These are phyloP conservation scores for Scedosporium minutisporum DNA, from an alignment of 2,329 filamentous ascomycete species.

Conservation along the genomic window DNA sequence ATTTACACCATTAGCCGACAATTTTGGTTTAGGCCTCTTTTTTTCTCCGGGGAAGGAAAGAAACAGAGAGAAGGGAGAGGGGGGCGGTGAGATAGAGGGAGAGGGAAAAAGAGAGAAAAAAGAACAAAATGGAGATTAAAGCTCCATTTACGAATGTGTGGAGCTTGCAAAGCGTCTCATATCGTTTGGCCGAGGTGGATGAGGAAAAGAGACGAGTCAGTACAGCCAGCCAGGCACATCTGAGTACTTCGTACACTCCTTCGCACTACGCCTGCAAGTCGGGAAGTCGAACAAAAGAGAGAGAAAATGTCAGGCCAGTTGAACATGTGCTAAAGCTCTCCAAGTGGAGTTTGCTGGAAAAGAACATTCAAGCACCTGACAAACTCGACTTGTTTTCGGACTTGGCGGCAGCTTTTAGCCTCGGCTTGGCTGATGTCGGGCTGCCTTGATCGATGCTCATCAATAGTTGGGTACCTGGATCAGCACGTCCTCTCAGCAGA, in stretches of 20 bases:
- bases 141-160: slow-evolving; percentile 1
- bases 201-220: not conserved
- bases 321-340: slow-evolving; percentile 1
- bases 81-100: not conserved
- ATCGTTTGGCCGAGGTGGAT: not conserved
- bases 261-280: too few species aligned
- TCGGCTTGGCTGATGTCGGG: slow-evolving; percentile 1
- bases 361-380: not conserved
- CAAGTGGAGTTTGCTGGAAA: not conserved
- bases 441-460: not conserved
- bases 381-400: not conserved
- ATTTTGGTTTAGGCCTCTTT: not conserved
- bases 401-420: not conserved
- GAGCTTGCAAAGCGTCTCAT: not conserved
- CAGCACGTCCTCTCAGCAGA: not conserved
- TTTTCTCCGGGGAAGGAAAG: not conserved
- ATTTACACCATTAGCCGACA: not conserved
- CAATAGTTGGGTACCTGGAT: not conserved
- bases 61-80: not conserved
- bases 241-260: too few species aligned
- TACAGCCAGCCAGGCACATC: not conserved
- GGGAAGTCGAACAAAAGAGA: not conserved
- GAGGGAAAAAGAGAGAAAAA: not conserved
- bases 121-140: slow-evolving; percentile 2
- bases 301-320: not conserved